phyloP scores from a whole-genome alignment of 2,329 filamentous ascomycete species.

The Microcyclospora pomicola region DNA sequence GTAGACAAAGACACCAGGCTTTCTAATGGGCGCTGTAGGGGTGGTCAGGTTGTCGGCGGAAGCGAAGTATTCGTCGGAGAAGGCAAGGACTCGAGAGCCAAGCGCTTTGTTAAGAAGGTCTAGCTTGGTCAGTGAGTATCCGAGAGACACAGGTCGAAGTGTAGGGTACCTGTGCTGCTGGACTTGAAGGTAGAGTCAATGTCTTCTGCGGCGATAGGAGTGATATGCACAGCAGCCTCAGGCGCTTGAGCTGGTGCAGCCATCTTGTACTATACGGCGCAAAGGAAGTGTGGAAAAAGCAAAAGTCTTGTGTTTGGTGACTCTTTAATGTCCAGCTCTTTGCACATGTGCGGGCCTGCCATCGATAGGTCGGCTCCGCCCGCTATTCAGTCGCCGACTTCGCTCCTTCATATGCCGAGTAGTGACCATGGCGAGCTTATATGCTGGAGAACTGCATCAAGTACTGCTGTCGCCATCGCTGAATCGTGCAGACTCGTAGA shows the following conservation, averaged over 20 bases:
- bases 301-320: no score
- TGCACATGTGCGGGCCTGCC: not conserved
- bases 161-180: conserved; percentile 35
- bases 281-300: no score
- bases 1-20: conserved; percentile 44
- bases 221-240: conserved; percentile 4
- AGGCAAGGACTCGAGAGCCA: conserved; percentile 39
- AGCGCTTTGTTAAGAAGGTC: conserved; percentile 40
- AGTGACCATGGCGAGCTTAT: no score
- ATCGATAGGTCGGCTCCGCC: conserved; percentile 1
- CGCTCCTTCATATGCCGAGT: not conserved
- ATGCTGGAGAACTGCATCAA: no score
- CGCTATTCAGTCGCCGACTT: conserved; percentile 1
- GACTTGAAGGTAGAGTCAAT: conserved; percentile 43
- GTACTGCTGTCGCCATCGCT: conserved; percentile 10
- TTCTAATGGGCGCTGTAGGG: conserved; percentile 41
- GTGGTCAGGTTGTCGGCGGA: conserved; percentile 45
- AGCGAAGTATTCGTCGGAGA: conserved; percentile 50
- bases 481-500: conserved; percentile 22
- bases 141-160: not conserved
- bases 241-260: not conserved
- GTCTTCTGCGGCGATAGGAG: conserved; percentile 30
- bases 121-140: conserved; percentile 9
- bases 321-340: no score
- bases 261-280: not conserved